These are phyloP conservation scores for Penicillium goetzii DNA, from an alignment of 495 filamentous ascomycete genomes.

Conservation along the genomic window DNA sequence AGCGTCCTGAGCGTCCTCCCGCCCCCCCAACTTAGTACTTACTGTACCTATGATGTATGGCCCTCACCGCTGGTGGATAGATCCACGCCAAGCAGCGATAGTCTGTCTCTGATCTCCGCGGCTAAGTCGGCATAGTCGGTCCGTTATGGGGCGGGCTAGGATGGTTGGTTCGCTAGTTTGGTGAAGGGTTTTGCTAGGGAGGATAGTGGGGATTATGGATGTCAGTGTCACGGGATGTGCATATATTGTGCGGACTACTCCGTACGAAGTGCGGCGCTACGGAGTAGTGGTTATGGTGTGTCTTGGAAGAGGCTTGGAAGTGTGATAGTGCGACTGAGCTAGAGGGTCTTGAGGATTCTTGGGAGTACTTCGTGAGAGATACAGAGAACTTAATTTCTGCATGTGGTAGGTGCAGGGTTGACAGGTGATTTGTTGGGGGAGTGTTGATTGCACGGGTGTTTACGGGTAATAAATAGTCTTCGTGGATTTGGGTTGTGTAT, in stretches of 20 bases:
- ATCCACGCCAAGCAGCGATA: constrained; percentile 29
- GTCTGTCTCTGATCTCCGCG: constrained; percentile 31
- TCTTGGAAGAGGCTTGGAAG: neutral
- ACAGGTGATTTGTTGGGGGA: neutral
- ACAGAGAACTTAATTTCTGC: neutral
- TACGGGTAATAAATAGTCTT: neutral
- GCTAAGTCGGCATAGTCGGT: constrained; percentile 33
- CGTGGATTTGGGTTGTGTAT: neutral
- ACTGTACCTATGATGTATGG: neutral
- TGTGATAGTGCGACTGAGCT: too few species aligned
- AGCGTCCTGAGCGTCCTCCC: constrained; percentile 20
- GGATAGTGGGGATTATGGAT: neutral
- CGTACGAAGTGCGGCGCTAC: too few species aligned
- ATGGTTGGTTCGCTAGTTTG: constrained; percentile 16
- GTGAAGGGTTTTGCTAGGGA: constrained; percentile 22
- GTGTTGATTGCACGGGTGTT: neutral
- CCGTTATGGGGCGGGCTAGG: constrained; percentile 11
- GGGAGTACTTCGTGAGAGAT: neutral
- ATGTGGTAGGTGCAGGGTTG: neutral
- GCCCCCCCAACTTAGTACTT: neutral
- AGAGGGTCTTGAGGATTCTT: neutral
- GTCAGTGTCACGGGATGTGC: neutral
- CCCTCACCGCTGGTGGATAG: constrained; percentile 32
- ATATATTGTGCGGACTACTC: neutral
- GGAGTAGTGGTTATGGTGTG: neutral